phyloP scores from a whole-genome alignment of 2,329 filamentous ascomycete genomes.

The Scedosporium boydii region DNA sequence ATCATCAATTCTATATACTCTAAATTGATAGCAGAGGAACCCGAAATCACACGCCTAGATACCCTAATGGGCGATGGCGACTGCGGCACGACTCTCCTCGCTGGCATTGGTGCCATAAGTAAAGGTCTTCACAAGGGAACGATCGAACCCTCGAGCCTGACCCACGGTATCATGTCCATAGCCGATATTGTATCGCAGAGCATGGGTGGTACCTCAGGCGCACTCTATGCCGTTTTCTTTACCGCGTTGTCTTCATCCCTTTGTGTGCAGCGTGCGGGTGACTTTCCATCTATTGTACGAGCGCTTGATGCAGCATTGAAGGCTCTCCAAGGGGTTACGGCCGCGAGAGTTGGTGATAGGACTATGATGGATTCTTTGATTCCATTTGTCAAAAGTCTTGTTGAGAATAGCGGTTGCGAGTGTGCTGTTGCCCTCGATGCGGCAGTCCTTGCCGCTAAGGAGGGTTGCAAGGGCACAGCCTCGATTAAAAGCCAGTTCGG shows the following conservation, averaged over 20 bases:
- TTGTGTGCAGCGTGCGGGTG: conserved; percentile 5
- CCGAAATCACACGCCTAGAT: conserved; percentile 53
- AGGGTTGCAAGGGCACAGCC: too few species aligned
- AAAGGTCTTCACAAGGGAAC: neutral
- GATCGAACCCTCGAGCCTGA: neutral
- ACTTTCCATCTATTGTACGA: conserved; percentile 26
- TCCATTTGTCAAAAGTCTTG: conserved; percentile 33
- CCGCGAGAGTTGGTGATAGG: conserved; percentile 43
- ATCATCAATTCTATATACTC: too few species aligned
- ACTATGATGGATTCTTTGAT: conserved; percentile 49
- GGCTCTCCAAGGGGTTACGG: conserved; percentile 40
- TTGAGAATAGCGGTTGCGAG: too few species aligned
- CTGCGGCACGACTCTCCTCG: conserved; percentile 53
- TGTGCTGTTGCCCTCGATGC: too few species aligned
- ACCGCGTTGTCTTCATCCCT: conserved; percentile 33
- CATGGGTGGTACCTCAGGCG: conserved; percentile 44
- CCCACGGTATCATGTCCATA: conserved; percentile 33
- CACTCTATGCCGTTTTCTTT: conserved; percentile 45
- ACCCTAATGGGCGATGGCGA: conserved; percentile 57
- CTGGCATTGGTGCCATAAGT: conserved; percentile 38
- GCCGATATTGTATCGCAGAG: conserved; percentile 45
- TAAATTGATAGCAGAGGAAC: conserved; percentile 30
- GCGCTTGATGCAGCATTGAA: conserved; percentile 32
- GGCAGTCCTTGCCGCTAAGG: too few species aligned
- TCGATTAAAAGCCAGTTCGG: too few species aligned